Evolutionary conservation across 805 yeast species (phyloP), one percentile per base, ranked within the genome.

Genomic region (Starmerella kuoi): DNA sequence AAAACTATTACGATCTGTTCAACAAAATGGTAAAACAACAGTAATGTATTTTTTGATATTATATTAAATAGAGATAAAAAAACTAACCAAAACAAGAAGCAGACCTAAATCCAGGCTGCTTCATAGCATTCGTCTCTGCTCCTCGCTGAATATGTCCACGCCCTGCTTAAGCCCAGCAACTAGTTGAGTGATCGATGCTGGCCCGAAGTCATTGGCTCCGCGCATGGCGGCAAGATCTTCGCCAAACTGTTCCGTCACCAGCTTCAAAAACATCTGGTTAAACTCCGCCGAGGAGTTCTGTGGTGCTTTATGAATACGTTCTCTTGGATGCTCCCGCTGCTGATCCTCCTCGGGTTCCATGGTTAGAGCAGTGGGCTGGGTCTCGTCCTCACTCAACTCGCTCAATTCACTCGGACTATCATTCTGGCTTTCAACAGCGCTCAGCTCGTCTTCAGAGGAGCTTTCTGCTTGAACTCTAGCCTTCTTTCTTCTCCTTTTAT

Each of bases 231-330:
- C 59, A 22, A 64, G 58, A 32, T 67, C 66, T 17, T 63, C 63
- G 50, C 76, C 69, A 46, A 73, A 64, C 51, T 68, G 69, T 11
- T 70, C 61, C 39, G 73, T 71, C 28, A 63, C 57, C 22, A 66
- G 61, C 12, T 55, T 48, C 30, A 73, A 65, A 56, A 70, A 73
- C 44, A 67, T 68, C 41, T 67, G 55, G 41, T 39, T 46, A 40
- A 46, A 50, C 31, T 53, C 51, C 9, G 33, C 41, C 17, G 20
- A 24, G 18, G 46, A 9, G 22, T 34, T 39, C 8, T 33, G 33
- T n/a, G 55, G 52, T 6, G 37, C 40, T 38, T 54, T 52, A 33
- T 44, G 55, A 18, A 50, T 40, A 14, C 45, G 41, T 8, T 47
- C 47, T 7, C 58, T 45, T 5, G 55, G 52, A 21, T 18, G 23